A percentile compares a stretch with the other conserved stretches of the same genome.
Conservation (phyloP, 768 basidiomycete species). For the Amanita pseudoporphyria region DNA sequence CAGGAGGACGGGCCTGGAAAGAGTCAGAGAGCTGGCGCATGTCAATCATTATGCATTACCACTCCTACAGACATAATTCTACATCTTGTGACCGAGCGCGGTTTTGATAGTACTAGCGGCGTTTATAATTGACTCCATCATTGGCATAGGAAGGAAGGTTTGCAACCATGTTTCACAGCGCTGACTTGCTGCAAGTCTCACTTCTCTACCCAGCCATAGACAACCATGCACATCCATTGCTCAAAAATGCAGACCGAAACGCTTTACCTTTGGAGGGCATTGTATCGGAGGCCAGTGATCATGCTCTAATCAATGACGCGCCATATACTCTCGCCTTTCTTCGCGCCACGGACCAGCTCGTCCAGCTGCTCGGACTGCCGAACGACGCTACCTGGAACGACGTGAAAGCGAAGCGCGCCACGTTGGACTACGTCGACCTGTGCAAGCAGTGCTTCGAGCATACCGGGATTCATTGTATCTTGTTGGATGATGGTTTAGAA, state of each 20-base stretch:
- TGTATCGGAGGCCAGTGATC: slow-evolving; percentile 52
- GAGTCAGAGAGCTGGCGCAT: no score
- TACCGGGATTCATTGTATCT: slow-evolving; percentile 53
- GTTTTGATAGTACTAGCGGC: no score
- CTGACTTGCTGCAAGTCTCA: slow-evolving; percentile 19
- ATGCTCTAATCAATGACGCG: slow-evolving; percentile 41
- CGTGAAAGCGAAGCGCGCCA: slow-evolving; percentile 37
- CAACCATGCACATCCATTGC: slow-evolving; percentile 72
- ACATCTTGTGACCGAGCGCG: no score
- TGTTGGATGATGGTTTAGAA: slow-evolving; percentile 68
- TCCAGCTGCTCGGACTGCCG: slow-evolving; percentile 36
- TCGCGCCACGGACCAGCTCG: slow-evolving; percentile 48
- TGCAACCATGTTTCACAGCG: no score
- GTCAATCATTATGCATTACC: no score
- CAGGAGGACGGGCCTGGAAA: no score
- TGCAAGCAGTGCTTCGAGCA: slow-evolving; percentile 45
- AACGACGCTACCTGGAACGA: slow-evolving; percentile 43
- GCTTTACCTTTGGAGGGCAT: slow-evolving; percentile 51
- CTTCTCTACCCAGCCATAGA: slow-evolving; percentile 51
- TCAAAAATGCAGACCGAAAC: slow-evolving; percentile 35
- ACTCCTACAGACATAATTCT: no score
- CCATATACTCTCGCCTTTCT: slow-evolving; percentile 47
- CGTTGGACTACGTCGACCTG: slow-evolving; percentile 42
- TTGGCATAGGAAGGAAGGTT: no score
- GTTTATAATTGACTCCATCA: no score